A percentile compares a stretch with the other conserved stretches of the same genome.
Evolutionary conservation across 306 rosid genomes (phyloP).

Genomic region (Ormosia semicastrata): DNA sequence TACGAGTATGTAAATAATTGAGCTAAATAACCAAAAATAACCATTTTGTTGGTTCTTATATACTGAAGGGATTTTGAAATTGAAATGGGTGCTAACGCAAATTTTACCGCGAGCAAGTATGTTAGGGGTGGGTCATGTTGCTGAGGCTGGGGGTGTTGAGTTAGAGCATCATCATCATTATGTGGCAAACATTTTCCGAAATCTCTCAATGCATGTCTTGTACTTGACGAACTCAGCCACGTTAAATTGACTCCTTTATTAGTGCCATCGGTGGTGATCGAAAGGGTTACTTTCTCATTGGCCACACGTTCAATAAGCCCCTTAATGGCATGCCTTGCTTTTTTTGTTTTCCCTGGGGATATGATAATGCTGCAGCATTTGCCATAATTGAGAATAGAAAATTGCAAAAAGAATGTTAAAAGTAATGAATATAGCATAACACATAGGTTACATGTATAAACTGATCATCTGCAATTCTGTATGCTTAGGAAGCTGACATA

Average conservation of each 20-base stretch:
- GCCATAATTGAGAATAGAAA: background rate
- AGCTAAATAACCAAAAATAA: too few species aligned
- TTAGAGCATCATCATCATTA: background rate
- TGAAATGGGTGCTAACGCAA: too few species aligned
- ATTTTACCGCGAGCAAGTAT: too few species aligned
- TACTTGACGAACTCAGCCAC: background rate
- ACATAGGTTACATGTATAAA: too few species aligned
- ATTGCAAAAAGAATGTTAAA: too few species aligned
- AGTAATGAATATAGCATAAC: too few species aligned
- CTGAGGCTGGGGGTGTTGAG: background rate
- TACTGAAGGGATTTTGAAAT: too few species aligned
- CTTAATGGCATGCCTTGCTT: constrained; percentile 10
- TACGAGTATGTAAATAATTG: too few species aligned
- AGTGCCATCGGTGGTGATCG: background rate
- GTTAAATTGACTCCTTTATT: background rate
- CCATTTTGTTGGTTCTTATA: too few species aligned
- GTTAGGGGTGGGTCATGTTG: background rate
- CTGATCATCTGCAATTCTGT: too few species aligned
- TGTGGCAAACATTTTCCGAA: constrained; percentile 14
- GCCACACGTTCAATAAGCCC: background rate
- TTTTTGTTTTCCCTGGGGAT: background rate
- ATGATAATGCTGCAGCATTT: background rate
- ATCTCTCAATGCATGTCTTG: constrained; percentile 12
- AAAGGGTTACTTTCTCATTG: background rate
- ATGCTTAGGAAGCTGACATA: too few species aligned